Percentiles rank a stretch among this genome's conserved stretches.
Evolutionary conservation across 176 grass and related monocot species (phyloP).

Genomic region (Aegilops sharonensis): DNA sequence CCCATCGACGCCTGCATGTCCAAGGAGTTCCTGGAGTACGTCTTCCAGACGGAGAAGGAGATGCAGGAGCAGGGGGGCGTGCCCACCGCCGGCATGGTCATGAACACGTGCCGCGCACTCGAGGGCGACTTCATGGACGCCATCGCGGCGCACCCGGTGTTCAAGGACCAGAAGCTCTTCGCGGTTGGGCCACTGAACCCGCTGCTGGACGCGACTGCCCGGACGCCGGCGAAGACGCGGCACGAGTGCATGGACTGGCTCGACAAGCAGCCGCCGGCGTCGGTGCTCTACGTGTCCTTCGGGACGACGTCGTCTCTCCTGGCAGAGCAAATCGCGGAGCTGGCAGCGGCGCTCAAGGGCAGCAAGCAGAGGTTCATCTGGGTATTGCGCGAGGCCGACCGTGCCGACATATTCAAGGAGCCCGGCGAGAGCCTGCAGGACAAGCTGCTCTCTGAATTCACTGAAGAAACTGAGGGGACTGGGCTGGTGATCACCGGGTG

Average conservation of each 20-base stretch:
- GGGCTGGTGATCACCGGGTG: conserved; percentile 58
- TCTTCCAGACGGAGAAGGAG: neutral
- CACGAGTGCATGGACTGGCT: conserved; percentile 63
- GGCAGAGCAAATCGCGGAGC: conserved; percentile 42
- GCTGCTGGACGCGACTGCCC: neutral
- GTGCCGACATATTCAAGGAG: conserved; percentile 9
- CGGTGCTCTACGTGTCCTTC: conserved; percentile 69
- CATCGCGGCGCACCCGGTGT: neutral
- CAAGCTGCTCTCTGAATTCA: conserved; percentile 9
- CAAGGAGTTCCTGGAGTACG: conserved; percentile 26
- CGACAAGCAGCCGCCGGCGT: conserved; percentile 42
- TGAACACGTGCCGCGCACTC: conserved; percentile 44
- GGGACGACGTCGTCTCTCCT: conserved; percentile 48
- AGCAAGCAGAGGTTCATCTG: conserved; percentile 61
- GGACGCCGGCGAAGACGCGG: neutral
- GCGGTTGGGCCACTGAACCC: conserved; percentile 65
- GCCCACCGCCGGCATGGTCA: neutral
- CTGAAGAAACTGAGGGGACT: neutral
- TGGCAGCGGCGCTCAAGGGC: conserved; percentile 43
- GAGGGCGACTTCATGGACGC: conserved; percentile 49
- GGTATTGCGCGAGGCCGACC: conserved; percentile 60
- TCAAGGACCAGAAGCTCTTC: conserved; percentile 44
- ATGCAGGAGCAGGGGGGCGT: neutral
- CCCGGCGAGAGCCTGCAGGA: neutral
- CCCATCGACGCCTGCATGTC: neutral